Base-by-base conservation (phyloP, 768 basidiomycete genomes). In the Boletus eberwhitei region DNA sequence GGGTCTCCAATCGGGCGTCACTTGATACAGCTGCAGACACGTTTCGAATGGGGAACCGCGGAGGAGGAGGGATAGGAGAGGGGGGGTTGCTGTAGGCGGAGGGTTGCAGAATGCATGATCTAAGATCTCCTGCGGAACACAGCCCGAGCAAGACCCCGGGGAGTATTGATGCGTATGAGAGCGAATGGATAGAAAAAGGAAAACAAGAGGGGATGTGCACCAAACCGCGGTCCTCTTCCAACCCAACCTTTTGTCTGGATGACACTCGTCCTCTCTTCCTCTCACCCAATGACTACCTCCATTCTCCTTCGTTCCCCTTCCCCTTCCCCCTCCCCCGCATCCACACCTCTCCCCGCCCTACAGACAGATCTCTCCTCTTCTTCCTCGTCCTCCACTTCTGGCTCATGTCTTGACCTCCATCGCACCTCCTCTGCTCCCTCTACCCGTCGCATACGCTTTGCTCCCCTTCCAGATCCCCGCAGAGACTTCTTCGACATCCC, bases 391-490 rank as follows among this genome's bases (percentile, higher is more conserved):
- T 57, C 66, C 39, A 8, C 57, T 2, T 63, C 66, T 8, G 55
- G 45, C 34, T 67, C 65, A 2, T 64, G 49, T 48, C 47, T 50
- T 24, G 59, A 68, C 48, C 54, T 54, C 4, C 54, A 41, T n/a
- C 54, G 41, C 19, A 14, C 52, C 4, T 50, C 59, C 8, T 54
- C 60, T n/a, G 16, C 57, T 0, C 50, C 48, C 0, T 59, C 61
- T 35, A 53, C 61, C 11, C 70, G 66, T 26, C 68, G 61, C 35
- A 93, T 94, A 55, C 82, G 88, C 56, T 94, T 94, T 58, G 92
- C 93, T 0, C 93, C 93, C 1, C 80, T 94, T 17, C 93, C 93
- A 1, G 87, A 89, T 61, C 88, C 89, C 2, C 77, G 82, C 22
- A 77, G 82, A 48, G 77, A 80, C 56, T 59, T 74, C 59, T 24